phyloP scores from a whole-genome alignment of 2,329 filamentous ascomycete species.

The Penicillium occitanis region DNA sequence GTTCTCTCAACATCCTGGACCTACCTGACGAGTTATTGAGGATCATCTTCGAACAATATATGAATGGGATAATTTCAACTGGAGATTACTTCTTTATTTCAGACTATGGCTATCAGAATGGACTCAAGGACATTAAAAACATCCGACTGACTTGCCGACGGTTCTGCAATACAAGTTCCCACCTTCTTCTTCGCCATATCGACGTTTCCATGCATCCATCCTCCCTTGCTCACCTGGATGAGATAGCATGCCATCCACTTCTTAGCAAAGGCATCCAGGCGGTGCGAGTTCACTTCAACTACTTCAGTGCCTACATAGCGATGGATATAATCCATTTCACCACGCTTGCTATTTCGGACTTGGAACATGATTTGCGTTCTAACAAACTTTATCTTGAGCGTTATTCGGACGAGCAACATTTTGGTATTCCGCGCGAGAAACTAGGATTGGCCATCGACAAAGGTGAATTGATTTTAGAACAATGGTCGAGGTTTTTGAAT shows the following conservation, averaged over 20 bases:
- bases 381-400: no score
- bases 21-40: conserved; percentile 3
- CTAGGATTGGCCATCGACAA: no score
- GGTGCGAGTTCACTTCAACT: not conserved
- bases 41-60: no score
- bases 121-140: conserved; percentile 6
- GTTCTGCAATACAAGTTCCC: conserved; percentile 1
- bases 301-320: not conserved
- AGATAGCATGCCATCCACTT: conserved; percentile 5
- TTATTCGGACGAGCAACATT: no score
- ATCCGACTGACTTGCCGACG: conserved; percentile 7
- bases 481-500: no score
- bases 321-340: not conserved
- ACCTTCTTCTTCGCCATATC: conserved; percentile 7
- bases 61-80: no score
- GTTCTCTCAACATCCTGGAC: not conserved
- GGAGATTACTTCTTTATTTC: conserved; percentile 2
- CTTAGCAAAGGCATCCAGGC: conserved; percentile 2
- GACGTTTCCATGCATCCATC: conserved; percentile 5
- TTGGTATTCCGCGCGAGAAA: no score
- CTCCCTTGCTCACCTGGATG: conserved; percentile 2
- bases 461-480: no score
- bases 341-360: not conserved
- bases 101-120: no score
- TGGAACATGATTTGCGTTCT: no score